Evolutionary conservation across 176 grass and related monocot species (phyloP).

Genomic region (Bromus sterilis): DNA sequence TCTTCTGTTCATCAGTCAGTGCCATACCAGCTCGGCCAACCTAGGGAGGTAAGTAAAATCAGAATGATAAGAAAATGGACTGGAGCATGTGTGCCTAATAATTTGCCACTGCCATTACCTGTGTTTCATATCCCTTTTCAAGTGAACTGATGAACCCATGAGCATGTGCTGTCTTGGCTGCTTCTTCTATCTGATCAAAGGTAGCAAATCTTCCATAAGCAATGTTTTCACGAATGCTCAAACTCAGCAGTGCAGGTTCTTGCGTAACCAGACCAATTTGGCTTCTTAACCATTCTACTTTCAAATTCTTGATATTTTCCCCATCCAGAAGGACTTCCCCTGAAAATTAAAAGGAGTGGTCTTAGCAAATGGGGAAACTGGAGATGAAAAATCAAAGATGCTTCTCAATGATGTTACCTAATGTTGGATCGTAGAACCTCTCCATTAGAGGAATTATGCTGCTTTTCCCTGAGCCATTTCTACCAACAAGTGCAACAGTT

Average conservation of each 20-base stretch:
- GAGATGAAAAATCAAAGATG: not conserved
- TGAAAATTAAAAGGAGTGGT: conserved; percentile 20
- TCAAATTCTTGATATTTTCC: conserved; percentile 96
- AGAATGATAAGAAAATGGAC: conserved; percentile 26
- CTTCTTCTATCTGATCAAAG: conserved; percentile 95
- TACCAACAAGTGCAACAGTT: conserved; percentile 99
- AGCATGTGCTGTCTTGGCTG: conserved; percentile 98
- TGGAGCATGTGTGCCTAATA: conserved; percentile 2
- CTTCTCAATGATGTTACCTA: conserved; percentile 53
- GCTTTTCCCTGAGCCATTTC: conserved; percentile 98
- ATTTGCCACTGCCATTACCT: conserved; percentile 48
- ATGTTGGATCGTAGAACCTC: conserved; percentile 97
- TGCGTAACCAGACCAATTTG: conserved; percentile 99
- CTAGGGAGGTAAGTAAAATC: conserved; percentile 31
- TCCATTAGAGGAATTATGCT: conserved; percentile 99
- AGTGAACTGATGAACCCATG: conserved; percentile 93
- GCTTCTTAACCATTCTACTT: conserved; percentile 98
- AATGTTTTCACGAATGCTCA: conserved; percentile 98
- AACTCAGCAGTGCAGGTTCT: conserved; percentile 91
- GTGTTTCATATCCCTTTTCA: conserved; percentile 92
- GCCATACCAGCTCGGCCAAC: conserved; percentile 82
- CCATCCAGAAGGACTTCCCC: conserved; percentile 99
- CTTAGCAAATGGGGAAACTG: conserved; percentile 14
- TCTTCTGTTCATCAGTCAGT: conserved; percentile 96
- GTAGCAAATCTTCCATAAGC: conserved; percentile 90